Base-by-base conservation (phyloP, 441 rosid genomes). In the Manihot esculenta region DNA sequence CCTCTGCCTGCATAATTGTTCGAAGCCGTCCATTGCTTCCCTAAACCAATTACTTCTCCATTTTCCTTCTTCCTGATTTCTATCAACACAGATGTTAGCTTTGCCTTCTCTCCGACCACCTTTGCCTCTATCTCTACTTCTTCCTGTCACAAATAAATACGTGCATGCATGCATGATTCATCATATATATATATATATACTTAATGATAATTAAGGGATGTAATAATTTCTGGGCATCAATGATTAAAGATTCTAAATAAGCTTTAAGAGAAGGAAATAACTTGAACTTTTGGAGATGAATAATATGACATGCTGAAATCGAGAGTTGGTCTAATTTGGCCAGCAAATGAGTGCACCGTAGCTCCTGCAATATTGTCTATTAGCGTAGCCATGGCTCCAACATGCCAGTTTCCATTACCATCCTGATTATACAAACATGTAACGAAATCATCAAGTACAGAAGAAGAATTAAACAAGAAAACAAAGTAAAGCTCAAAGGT, bases 111-210 rank as follows among this genome's bases (percentile, higher is more conserved):
- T 5, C 83, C 87, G 1, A 62, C 72, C 15, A 86, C 85, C 72
- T 73, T 81, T 67, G 86, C 92, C 49, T 85, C 85, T 15, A 88
- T 57, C 74, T 83, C 91, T 24, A 89, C 85, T 66, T 79, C 84
- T 62, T 90, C 93, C 94, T 87, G 66, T 18, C 66, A 62, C 27
- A 62, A 56, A 7, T 56, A 10, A 24, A 13, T 11, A 5, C 33
- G 20, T 18, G 23, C 12, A 58, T 0, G 35, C 17, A 13, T 56
- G 5, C 23, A 21, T 56, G 13, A 13, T 17, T 13, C 3, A 5
- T 26, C 42, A 38, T 7, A 38, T 38, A n/a, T n/a, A n/a, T n/a
- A n/a, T n/a, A n/a, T n/a, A n/a, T n/a, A n/a, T n/a, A n/a, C n/a
- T n/a, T n/a, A n/a, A 10, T 50, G 55, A n/a, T 33, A 7, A 33